A percentile compares a stretch with the other conserved stretches of the same genome.
These are phyloP conservation scores for Pythium rishiriense DNA, from an alignment of 352 stramenopile genomes.

Conservation along the genomic window DNA sequence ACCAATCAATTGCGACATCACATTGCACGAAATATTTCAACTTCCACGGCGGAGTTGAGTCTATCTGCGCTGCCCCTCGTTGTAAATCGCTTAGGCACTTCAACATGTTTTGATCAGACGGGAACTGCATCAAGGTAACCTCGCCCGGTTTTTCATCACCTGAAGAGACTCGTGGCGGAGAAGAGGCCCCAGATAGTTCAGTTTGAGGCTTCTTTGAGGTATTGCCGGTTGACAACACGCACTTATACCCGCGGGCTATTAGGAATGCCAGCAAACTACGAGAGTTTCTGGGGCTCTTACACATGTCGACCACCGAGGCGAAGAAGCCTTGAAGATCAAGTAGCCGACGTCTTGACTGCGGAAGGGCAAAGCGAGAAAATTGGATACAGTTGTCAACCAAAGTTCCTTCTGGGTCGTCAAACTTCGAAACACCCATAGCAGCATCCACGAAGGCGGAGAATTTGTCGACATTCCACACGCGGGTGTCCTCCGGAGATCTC, in stretches of 20 bases:
- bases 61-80: slow-evolving; percentile 13
- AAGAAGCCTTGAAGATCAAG: slow-evolving; percentile 26
- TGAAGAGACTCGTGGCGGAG: neutral
- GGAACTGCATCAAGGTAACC: slow-evolving; percentile 33
- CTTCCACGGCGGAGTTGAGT: slow-evolving; percentile 58
- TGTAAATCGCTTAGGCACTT: slow-evolving; percentile 71
- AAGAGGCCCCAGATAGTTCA: neutral
- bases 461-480: slow-evolving; percentile 61
- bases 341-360: neutral
- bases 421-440: slow-evolving; percentile 11
- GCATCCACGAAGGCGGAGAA: slow-evolving; percentile 54
- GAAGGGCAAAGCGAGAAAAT: slow-evolving; percentile 46
- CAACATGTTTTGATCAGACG: slow-evolving; percentile 73
- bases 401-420: slow-evolving; percentile 24
- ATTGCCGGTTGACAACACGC: slow-evolving; percentile 15
- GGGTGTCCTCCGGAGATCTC: neutral
- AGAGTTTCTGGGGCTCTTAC: slow-evolving; percentile 13
- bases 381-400: slow-evolving; percentile 49
- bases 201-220: slow-evolving; percentile 18
- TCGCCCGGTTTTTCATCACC: neutral
- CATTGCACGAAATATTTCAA: slow-evolving; percentile 71
- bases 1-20: slow-evolving; percentile 71
- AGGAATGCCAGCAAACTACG: slow-evolving; percentile 18
- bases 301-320: slow-evolving; percentile 15
- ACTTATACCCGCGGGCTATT: slow-evolving; percentile 6